phyloP scores from a whole-genome alignment of 345 rosid genomes.

The Salix dunnii region DNA sequence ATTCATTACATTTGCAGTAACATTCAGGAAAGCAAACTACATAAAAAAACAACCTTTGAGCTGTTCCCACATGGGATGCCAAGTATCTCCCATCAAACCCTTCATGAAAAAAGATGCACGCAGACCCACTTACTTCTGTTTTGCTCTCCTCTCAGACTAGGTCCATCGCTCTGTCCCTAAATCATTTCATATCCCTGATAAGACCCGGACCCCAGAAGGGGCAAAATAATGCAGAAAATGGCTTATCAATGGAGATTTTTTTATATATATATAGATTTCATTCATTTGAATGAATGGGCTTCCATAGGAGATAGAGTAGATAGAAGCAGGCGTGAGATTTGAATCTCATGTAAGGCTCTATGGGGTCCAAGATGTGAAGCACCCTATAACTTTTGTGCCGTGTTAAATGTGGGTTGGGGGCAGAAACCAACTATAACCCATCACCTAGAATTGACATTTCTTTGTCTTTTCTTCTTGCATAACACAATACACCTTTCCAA shows the following conservation, averaged over 20 bases:
- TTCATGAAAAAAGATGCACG: not conserved
- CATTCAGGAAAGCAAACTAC: not conserved
- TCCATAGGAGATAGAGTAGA: not conserved
- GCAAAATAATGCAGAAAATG: not conserved
- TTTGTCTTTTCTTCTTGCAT: not conserved
- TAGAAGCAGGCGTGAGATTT: not conserved
- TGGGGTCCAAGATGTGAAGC: not conserved
- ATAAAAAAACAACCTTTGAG: not conserved
- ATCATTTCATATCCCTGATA: not conserved
- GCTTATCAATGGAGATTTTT: not conserved
- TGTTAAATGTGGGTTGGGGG: not conserved
- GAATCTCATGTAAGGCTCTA: not conserved
- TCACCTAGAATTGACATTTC: not conserved
- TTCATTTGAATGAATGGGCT: not conserved
- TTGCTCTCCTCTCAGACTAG: not conserved
- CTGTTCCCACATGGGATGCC: slow-evolving; percentile 4
- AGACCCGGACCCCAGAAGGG: not conserved
- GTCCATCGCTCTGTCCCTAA: not conserved
- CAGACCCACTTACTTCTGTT: not conserved
- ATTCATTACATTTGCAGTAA: not conserved
- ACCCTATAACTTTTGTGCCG: not conserved
- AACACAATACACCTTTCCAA: not conserved
- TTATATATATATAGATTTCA: not conserved
- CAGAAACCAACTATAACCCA: not conserved
- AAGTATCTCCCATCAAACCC: not conserved